A percentile compares a stretch with the other conserved stretches of the same genome.
Conservation (phyloP, 805 yeast genomes). For the Saccharomycopsis fibuligera region DNA sequence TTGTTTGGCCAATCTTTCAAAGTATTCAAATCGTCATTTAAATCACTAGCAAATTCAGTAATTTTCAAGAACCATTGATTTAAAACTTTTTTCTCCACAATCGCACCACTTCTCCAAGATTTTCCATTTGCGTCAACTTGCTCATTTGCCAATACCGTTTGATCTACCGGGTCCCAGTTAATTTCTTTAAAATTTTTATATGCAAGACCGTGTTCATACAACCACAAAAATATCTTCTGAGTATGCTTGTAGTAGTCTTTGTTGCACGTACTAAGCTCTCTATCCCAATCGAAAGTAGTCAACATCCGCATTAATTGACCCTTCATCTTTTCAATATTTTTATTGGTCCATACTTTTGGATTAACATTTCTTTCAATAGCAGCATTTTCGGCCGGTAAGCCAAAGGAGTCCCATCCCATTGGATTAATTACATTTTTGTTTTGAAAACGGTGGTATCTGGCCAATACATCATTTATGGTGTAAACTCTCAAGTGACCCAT, state of each 20-base stretch:
- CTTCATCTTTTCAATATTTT: constrained; percentile 81
- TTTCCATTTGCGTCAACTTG: constrained; percentile 88
- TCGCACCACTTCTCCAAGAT: constrained; percentile 96
- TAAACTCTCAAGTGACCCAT: constrained; percentile 93
- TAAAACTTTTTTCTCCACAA: constrained; percentile 73
- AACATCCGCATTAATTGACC: constrained; percentile 71
- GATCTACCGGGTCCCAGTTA: constrained; percentile 97
- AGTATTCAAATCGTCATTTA: constrained; percentile 55
- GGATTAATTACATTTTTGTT: constrained; percentile 86
- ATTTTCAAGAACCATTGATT: constrained; percentile 95
- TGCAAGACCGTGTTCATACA: constrained; percentile 74
- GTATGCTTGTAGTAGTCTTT: constrained; percentile 92
- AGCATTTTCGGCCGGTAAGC: constrained; percentile 97
- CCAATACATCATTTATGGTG: constrained; percentile 78
- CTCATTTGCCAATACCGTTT: constrained; percentile 92
- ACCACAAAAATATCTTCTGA: constrained; percentile 71
- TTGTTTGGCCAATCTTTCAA: constrained; percentile 80
- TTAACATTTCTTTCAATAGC: constrained; percentile 79
- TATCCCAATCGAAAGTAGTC: constrained; percentile 90
- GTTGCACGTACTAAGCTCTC: constrained; percentile 79
- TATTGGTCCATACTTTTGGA: constrained; percentile 78
- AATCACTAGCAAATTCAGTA: constrained; percentile 67
- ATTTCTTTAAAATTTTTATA: constrained; percentile 83
- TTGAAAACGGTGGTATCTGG: constrained; percentile 69
- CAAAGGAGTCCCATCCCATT: constrained; percentile 99